phyloP scores from a whole-genome alignment of 805 yeast genomes.

The Hanseniaspora valbyensis region DNA sequence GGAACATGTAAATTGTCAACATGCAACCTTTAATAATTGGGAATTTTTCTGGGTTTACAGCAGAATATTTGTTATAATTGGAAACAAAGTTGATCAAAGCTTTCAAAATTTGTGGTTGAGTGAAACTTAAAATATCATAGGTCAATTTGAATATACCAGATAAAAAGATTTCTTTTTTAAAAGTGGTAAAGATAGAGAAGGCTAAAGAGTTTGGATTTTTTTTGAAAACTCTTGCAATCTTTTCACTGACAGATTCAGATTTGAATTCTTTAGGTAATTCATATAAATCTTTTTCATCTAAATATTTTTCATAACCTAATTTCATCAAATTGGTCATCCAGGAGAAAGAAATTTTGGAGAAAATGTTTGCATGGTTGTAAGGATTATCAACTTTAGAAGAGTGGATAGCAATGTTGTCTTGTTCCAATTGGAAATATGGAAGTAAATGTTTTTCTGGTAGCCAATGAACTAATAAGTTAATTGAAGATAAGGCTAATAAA shows the following conservation, averaged over 20 bases:
- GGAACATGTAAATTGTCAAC: constrained; percentile 66
- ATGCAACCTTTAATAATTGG: constrained; percentile 67
- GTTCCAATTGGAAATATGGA: constrained; percentile 35
- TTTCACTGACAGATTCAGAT: constrained; percentile 40
- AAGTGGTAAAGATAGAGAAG: constrained; percentile 54
- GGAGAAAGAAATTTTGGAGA: constrained; percentile 65
- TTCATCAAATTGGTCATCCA: constrained; percentile 88
- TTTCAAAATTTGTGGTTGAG: constrained; percentile 76
- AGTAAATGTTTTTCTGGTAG: constrained; percentile 32
- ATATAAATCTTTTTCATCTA: constrained; percentile 59
- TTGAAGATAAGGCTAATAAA: constrained; percentile 28
- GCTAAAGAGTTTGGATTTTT: constrained; percentile 38
- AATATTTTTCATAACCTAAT: constrained; percentile 54
- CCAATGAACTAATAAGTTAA: constrained; percentile 31
- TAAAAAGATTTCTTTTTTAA: constrained; percentile 56
- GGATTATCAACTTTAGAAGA: constrained; percentile 27
- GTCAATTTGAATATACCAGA: constrained; percentile 63
- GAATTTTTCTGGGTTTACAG: constrained; percentile 18
- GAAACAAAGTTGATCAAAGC: constrained; percentile 50
- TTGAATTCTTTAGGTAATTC: constrained; percentile 58
- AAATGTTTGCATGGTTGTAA: constrained; percentile 43
- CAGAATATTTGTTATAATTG: constrained; percentile 31
- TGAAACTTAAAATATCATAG: constrained; percentile 71
- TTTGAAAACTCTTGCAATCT: constrained; percentile 52
- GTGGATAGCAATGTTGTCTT: constrained; percentile 13